These are phyloP conservation scores for Yarrowia sp. DNA, from an alignment of 805 yeast species.

Conservation along the genomic window DNA sequence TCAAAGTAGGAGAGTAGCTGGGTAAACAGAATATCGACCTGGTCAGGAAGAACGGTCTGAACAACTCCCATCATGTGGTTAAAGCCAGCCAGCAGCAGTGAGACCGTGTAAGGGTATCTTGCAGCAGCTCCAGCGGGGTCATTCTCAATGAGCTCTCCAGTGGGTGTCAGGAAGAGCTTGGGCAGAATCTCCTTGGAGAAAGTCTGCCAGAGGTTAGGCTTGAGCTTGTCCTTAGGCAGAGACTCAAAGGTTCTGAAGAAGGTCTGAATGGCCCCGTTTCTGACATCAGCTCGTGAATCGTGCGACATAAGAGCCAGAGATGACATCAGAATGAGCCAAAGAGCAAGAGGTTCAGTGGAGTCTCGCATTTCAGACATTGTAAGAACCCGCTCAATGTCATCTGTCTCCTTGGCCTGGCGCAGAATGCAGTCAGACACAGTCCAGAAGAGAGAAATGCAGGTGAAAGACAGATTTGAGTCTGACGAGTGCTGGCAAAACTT, in stretches of 20 bases:
- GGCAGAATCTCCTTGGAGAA: constrained; percentile 28
- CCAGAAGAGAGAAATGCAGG: constrained; percentile 93
- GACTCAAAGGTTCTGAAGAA: constrained; percentile 78
- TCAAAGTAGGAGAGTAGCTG: constrained; percentile 26
- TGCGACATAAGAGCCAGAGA: constrained; percentile 67
- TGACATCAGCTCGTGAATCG: constrained; percentile 77
- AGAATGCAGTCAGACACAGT: constrained; percentile 76
- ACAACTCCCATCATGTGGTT: constrained; percentile 34
- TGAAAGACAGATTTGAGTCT: constrained; percentile 87
- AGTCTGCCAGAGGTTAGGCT: constrained; percentile 28
- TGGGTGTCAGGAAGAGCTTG: constrained; percentile 21
- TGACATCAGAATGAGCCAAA: constrained; percentile 71
- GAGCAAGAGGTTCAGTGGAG: constrained; percentile 44
- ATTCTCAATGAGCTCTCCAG: constrained; percentile 22
- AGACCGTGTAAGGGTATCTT: constrained; percentile 29
- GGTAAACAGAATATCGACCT: constrained; percentile 26
- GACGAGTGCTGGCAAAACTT: constrained; percentile 72
- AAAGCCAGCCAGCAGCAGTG: constrained; percentile 21
- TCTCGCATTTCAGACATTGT: constrained; percentile 42
- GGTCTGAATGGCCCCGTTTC: constrained; percentile 90
- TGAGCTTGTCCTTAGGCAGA: constrained; percentile 12
- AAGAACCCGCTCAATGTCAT: constrained; percentile 43
- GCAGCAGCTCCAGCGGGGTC: constrained; percentile 33
- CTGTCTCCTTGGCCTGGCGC: constrained; percentile 43
- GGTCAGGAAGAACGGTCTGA: constrained; percentile 6